Base-by-base conservation (phyloP, 2,329 filamentous ascomycete genomes). In the Epicoccum nigrum region DNA sequence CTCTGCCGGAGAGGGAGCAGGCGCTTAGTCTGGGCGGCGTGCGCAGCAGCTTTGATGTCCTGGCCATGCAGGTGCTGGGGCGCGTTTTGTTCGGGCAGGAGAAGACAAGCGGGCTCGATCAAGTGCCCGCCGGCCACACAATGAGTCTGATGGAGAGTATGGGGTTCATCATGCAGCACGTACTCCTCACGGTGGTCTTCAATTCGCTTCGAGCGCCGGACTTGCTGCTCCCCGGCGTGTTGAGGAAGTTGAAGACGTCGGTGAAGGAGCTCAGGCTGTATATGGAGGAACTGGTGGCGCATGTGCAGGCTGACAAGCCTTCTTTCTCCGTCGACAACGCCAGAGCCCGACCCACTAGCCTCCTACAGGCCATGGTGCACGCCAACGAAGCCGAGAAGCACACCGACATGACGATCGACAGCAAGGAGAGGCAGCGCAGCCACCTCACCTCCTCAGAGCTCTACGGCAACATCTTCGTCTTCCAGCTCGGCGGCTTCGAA, bases 401-500 rank as follows among this genome's bases (percentile, higher is more conserved):
- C 27, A 44, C n/a, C n/a, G n/a, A n/a, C n/a, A n/a, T n/a, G n/a
- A n/a, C n/a, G n/a, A n/a, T n/a, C n/a, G n/a, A n/a, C n/a, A n/a
- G n/a, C n/a, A n/a, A n/a, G n/a, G n/a, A n/a, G n/a, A n/a, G n/a
- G n/a, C n/a, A 38, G 13, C 11, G 31, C 34, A 27, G 16, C 28
- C 34, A 58, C 55, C 55, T 43, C 53, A 32, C 52, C 15, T 41
- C 59, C 6, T 67, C 66, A 32, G 79, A 83, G 51, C 76, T 83
- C 5, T 77, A 77, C 32, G 77, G 79, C 17, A 81, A 81, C 34
- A 61, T 81, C 38, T 80, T 79, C 45, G 68, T 77, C 2, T 74
- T 80, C 56, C 79, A 76, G 30, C 69, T 82, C 39, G 80, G 80
- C 0, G 80, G 80, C 1, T 78, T 81, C 48, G 79, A 83, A 52